These are phyloP conservation scores for Cudoniella acicularis DNA, from an alignment of 495 filamentous ascomycete genomes.

Conservation along the genomic window DNA sequence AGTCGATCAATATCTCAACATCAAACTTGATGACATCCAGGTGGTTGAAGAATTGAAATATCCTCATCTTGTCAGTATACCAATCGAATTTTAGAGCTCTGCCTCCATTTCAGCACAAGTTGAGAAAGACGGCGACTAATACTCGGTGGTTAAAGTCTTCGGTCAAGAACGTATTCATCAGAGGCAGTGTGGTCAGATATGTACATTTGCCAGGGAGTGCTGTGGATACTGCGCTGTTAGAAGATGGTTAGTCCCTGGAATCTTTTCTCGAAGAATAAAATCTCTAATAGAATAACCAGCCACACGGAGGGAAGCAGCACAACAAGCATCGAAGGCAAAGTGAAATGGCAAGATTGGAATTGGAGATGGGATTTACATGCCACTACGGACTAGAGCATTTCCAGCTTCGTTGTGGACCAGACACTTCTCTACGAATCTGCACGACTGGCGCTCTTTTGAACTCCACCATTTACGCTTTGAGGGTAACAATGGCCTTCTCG, in stretches of 20 bases:
- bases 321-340: slow-evolving; percentile 28
- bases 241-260: slow-evolving; percentile 93
- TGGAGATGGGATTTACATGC: neutral
- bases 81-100: neutral
- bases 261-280: too few relatives aligned
- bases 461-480: neutral
- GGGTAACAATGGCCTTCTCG: neutral
- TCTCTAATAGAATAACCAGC: slow-evolving; percentile 7
- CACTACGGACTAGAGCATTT: too few relatives aligned
- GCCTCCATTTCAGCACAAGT: too few relatives aligned
- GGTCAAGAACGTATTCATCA: slow-evolving; percentile 98
- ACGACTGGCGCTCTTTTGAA: neutral
- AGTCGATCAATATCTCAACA: slow-evolving; percentile 98
- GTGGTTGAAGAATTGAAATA: slow-evolving; percentile 89
- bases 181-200: slow-evolving; percentile 93
- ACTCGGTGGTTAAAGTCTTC: slow-evolving; percentile 50
- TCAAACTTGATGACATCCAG: slow-evolving; percentile 93
- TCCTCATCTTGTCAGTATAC: slow-evolving; percentile 68
- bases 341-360: slow-evolving; percentile 4
- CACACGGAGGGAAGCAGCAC: slow-evolving; percentile 26
- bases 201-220: slow-evolving; percentile 84
- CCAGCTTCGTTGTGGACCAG: neutral
- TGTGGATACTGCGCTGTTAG: slow-evolving; percentile 85
- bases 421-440: neutral
- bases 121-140: neutral